Evolutionary conservation across 1,284 basidiomycete genomes (phyloP).

Genomic region (Phellopilus nigrolimitatus): DNA sequence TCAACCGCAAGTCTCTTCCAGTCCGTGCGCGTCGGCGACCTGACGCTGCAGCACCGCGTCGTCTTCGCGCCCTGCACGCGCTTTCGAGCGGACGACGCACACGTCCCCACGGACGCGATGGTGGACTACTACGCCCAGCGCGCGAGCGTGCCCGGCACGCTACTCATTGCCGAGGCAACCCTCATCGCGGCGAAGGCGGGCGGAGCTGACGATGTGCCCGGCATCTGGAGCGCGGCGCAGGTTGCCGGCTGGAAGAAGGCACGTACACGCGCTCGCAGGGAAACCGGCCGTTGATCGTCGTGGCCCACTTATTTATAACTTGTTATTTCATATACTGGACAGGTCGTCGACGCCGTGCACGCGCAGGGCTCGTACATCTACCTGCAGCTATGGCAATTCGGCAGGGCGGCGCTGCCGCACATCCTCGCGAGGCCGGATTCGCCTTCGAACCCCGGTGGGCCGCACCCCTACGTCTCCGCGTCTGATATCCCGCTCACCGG

Average conservation of each 20-base stretch:
- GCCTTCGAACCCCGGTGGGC: no score
- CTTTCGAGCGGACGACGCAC: no score
- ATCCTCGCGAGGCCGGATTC: no score
- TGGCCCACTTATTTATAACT: neutral
- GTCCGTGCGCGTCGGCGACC: constrained; percentile 31
- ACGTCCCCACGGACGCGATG: no score
- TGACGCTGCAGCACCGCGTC: no score
- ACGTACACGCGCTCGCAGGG: no score
- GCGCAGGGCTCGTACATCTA: constrained; percentile 41
- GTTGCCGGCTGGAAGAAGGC: constrained; percentile 44
- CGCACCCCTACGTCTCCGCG: no score
- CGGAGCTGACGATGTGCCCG: constrained; percentile 36
- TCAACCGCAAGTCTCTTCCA: constrained; percentile 24
- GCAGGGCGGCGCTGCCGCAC: constrained; percentile 33
- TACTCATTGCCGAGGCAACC: constrained; percentile 47
- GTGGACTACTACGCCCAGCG: constrained; percentile 47
- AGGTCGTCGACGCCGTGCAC: constrained; percentile 39
- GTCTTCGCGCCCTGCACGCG: no score
- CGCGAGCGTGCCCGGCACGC: constrained; percentile 37
- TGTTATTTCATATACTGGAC: constrained; percentile 38
- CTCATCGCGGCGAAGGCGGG: constrained; percentile 37
- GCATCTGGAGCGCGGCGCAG: constrained; percentile 43
- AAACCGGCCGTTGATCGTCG: neutral
- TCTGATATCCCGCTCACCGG: no score
- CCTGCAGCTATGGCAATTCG: constrained; percentile 47